Evolutionary conservation across 805 yeast species (phyloP).

Genomic region (Debaryomyces maramus): DNA sequence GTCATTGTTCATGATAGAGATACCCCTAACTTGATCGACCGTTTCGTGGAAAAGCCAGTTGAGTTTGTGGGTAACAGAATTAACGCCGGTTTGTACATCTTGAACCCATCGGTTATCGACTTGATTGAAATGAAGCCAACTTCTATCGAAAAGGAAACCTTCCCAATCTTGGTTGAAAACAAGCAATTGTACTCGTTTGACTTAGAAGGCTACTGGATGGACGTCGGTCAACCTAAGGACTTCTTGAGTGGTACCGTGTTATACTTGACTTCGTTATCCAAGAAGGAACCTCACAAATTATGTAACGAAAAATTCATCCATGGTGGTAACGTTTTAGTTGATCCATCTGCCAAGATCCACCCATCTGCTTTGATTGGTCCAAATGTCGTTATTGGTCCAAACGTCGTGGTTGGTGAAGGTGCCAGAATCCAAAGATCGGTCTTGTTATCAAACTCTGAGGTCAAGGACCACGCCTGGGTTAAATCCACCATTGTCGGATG

Average conservation of each 20-base stretch:
- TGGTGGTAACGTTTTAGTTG: slow-evolving; percentile 92
- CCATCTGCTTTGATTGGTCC: slow-evolving; percentile 96
- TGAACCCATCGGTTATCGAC: slow-evolving; percentile 97
- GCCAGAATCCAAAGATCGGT: slow-evolving; percentile 97
- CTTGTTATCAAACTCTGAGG: slow-evolving; percentile 82
- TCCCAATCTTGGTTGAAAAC: slow-evolving; percentile 92
- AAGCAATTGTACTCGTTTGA: slow-evolving; percentile 91
- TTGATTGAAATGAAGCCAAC: slow-evolving; percentile 97
- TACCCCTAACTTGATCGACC: slow-evolving; percentile 92
- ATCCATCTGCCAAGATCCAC: slow-evolving; percentile 92
- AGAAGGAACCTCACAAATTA: slow-evolving; percentile 72
- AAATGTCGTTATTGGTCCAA: slow-evolving; percentile 95
- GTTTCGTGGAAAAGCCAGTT: slow-evolving; percentile 99
- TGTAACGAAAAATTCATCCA: slow-evolving; percentile 70
- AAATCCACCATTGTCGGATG: slow-evolving; percentile 98
- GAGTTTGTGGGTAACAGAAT: slow-evolving; percentile 99
- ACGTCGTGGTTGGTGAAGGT: slow-evolving; percentile 94
- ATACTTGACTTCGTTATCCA: slow-evolving; percentile 82
- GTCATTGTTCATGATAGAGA: slow-evolving; percentile 97
- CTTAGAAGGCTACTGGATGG: slow-evolving; percentile 99
- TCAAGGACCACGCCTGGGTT: slow-evolving; percentile 97
- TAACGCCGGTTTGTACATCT: slow-evolving; percentile 97
- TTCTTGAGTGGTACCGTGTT: slow-evolving; percentile 94
- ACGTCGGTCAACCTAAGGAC: slow-evolving; percentile 99
- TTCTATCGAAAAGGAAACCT: slow-evolving; percentile 98